phyloP scores from a whole-genome alignment of 257 asterid species.

The Solanum medicagineum region DNA sequence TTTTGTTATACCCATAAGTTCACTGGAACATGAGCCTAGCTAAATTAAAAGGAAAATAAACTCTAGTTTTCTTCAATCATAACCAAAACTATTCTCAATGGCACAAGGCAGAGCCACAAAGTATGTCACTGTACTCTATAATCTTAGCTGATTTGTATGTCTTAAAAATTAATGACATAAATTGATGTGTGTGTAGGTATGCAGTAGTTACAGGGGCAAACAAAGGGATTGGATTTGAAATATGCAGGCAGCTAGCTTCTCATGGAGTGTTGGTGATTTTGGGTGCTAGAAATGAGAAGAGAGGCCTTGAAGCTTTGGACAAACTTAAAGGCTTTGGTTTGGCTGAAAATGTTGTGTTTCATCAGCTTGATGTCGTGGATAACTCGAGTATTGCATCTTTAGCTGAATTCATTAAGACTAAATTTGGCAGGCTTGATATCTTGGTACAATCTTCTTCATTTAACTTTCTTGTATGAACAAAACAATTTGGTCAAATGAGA shows the following conservation, averaged over 20 bases:
- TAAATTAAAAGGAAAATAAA: not conserved
- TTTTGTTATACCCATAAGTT: too few species aligned
- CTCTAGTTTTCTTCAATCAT: not conserved
- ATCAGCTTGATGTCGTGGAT: constrained; percentile 44
- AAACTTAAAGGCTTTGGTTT: constrained; percentile 14
- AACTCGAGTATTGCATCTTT: constrained; percentile 20
- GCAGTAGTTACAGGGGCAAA: constrained; percentile 55
- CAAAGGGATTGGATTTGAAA: constrained; percentile 49
- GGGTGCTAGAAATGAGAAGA: constrained; percentile 41
- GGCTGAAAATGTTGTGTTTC: constrained; percentile 21
- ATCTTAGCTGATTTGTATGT: not conserved
- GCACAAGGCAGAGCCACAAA: not conserved
- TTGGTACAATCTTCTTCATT: not conserved
- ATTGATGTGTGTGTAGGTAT: constrained; percentile 1
- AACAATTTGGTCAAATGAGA: not conserved
- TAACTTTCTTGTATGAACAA: not conserved
- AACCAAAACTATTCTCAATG: not conserved
- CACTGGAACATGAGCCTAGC: not conserved
- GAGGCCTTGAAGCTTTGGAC: constrained; percentile 41
- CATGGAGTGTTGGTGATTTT: constrained; percentile 32
- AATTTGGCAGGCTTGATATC: constrained; percentile 14
- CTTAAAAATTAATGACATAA: not conserved
- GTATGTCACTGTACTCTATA: not conserved
- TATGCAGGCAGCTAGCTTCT: constrained; percentile 41
- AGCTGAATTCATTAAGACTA: constrained; percentile 20